Conservation (phyloP, 805 yeast genomes). For the Candida sphagnicola region DNA sequence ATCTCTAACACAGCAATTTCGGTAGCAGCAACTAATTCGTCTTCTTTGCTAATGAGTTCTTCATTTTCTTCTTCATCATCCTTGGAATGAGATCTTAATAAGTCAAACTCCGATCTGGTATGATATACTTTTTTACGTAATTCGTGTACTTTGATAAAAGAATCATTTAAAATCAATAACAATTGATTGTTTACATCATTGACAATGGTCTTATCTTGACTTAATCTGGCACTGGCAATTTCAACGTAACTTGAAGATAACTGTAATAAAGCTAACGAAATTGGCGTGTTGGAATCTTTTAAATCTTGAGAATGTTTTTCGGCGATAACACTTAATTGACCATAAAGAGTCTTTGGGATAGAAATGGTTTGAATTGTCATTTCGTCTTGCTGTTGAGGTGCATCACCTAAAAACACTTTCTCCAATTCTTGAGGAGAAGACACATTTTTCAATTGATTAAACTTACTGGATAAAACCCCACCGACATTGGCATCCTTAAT, state of each 20-base stretch:
- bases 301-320: slow-evolving; percentile 46
- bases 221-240: slow-evolving; percentile 64
- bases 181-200: slow-evolving; percentile 57
- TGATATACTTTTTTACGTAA: slow-evolving; percentile 66
- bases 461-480: slow-evolving; percentile 50
- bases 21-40: slow-evolving; percentile 75
- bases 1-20: slow-evolving; percentile 74
- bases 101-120: slow-evolving; percentile 67
- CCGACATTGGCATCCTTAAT: slow-evolving; percentile 66
- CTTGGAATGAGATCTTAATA: slow-evolving; percentile 49
- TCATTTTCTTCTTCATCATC: slow-evolving; percentile 49
- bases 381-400: slow-evolving; percentile 11
- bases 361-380: slow-evolving; percentile 29
- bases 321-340: slow-evolving; percentile 60
- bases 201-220: slow-evolving; percentile 63
- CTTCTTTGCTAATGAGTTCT: slow-evolving; percentile 59
- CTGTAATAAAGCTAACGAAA: slow-evolving; percentile 51
- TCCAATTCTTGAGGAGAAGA: slow-evolving; percentile 65
- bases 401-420: slow-evolving; percentile 42
- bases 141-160: slow-evolving; percentile 56
- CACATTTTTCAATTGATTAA: slow-evolving; percentile 59
- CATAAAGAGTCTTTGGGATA: slow-evolving; percentile 69
- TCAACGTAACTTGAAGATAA: slow-evolving; percentile 55
- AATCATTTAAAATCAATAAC: slow-evolving; percentile 48
- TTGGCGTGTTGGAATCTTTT: slow-evolving; percentile 43